phyloP scores from a whole-genome alignment of 2,329 filamentous ascomycete species.

The Fusarium xyrophilum region DNA sequence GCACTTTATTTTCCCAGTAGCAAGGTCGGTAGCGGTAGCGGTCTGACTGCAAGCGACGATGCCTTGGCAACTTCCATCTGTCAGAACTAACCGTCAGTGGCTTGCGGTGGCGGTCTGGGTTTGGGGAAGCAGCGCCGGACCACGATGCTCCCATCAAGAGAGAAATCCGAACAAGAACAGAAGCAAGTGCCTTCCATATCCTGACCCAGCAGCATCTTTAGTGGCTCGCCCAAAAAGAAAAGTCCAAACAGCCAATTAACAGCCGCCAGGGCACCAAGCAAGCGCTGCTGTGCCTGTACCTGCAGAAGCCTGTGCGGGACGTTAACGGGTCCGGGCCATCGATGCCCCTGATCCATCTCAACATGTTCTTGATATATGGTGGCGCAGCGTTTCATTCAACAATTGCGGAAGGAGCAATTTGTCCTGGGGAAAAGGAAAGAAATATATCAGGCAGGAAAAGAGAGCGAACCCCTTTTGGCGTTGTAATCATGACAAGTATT shows the following conservation, averaged over 20 bases:
- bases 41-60: background rate
- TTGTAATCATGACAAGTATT: constrained; percentile 3
- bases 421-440: constrained; percentile 10
- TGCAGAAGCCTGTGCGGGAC: constrained; percentile 30
- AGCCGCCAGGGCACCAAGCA: constrained; percentile 1
- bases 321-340: constrained; percentile 8
- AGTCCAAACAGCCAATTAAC: background rate
- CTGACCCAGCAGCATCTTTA: background rate
- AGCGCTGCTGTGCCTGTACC: constrained; percentile 33
- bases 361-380: constrained; percentile 36
- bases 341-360: constrained; percentile 30
- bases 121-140: constrained; percentile 1
- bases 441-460: constrained; percentile 11
- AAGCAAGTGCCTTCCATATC: constrained; percentile 1
- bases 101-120: constrained; percentile 27
- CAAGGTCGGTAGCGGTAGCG: background rate
- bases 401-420: constrained; percentile 19
- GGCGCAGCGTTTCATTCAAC: constrained; percentile 40
- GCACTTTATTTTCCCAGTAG: background rate
- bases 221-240: constrained; percentile 11
- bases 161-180: constrained; percentile 4
- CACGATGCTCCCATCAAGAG: background rate
- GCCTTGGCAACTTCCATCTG: background rate
- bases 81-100: constrained; percentile 1
- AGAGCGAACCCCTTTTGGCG: constrained; percentile 6